Base-by-base conservation (phyloP, 305 asterid species). In the Solanum hybrid region DNA sequence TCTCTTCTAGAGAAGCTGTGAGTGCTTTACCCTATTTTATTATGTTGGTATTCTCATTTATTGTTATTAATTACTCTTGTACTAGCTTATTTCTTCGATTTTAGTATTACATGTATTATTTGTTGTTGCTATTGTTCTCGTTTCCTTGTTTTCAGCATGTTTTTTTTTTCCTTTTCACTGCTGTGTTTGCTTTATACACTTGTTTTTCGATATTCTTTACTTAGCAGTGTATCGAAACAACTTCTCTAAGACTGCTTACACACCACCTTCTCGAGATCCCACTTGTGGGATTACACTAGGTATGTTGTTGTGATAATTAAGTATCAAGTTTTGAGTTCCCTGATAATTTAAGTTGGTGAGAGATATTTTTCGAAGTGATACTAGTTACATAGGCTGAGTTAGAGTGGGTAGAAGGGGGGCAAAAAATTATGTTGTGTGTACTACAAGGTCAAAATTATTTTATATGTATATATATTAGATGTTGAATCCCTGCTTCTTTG, bases 1-100 rank as follows among this genome's bases (percentile, higher is more conserved):
- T 96, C 95, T 17, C 97, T 97, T 88, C 97, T 95, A 35, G 98
- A 97, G 82, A 97, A 97, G 91, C 93, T 97, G 99, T 97, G 89
- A 92, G 98, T 91, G 86, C 26, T 86, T n/a, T 34, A n/a, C 2
- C 77, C 35, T 56, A 66, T 5, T 2, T 81, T 72, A 32, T 38
- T 89, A 32, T 29, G 37, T 0, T 73, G 10, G 22, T 14, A 29
- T 10, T 11, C 32, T 8, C 32, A 71, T 71, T 71, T 71, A 10
- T 71, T 71, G 32, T 71, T 26, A 71, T 15, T 6, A 42, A 51
- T 71, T 26, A 69, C 75, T 69, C 75, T 69, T 6, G 13, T 69
- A 24, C 15, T 24, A 69, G 5, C 31, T 69, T 4, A 24, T 4
- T 66, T 66, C 31, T 66, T 66, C 75, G 7, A 66, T 66, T 66